phyloP scores from a whole-genome alignment of 192 early-diverging fungal genomes.

The Coemansia sp. region DNA sequence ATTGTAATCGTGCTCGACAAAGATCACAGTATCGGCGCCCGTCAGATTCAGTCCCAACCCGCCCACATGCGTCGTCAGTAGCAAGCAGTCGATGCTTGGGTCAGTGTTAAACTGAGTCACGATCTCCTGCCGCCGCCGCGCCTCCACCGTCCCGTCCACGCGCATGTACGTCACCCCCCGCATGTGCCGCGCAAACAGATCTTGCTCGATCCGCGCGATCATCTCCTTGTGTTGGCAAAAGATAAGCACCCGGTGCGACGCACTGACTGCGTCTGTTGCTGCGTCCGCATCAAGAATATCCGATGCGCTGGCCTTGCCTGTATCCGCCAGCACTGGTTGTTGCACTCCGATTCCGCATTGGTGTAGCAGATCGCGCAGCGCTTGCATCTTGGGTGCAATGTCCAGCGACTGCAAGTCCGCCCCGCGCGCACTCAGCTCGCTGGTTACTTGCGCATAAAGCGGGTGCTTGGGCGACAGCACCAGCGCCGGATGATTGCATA shows the following conservation, averaged over 20 bases:
- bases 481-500: conserved; percentile 93
- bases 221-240: conserved; percentile 95
- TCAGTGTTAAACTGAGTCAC: conserved; percentile 95
- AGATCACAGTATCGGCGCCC: conserved; percentile 98
- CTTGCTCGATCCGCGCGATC: conserved; percentile 95
- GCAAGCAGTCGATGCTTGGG: conserved; percentile 90
- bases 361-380: conserved; percentile 81
- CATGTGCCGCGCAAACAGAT: conserved; percentile 79
- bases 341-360: conserved; percentile 94
- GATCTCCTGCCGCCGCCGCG: conserved; percentile 79
- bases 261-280: conserved; percentile 65
- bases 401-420: conserved; percentile 55
- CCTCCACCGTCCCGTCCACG: conserved; percentile 88
- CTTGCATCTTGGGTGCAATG: conserved; percentile 85
- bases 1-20: conserved; percentile 99
- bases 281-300: conserved; percentile 17
- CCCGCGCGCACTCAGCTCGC: conserved; percentile 54
- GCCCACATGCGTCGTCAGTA: conserved; percentile 96
- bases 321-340: not conserved
- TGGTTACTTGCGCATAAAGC: conserved; percentile 68
- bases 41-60: conserved; percentile 97
- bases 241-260: conserved; percentile 90
- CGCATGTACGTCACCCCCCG: conserved; percentile 90
- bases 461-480: conserved; percentile 90
- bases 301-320: not conserved